phyloP scores from a whole-genome alignment of 1,284 basidiomycete species.

The Grifola frondosa region DNA sequence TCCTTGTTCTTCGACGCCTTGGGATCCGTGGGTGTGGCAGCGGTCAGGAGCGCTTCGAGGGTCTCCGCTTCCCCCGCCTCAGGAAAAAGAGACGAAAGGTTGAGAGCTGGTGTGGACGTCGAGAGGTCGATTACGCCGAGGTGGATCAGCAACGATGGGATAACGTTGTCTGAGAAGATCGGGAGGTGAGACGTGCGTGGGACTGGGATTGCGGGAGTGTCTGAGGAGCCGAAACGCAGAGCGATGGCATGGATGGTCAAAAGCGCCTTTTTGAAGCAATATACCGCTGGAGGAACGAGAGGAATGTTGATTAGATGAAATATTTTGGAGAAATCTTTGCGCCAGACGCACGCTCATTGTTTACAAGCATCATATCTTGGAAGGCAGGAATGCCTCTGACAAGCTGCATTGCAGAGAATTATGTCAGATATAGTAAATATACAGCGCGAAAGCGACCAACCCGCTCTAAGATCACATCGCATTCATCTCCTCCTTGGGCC shows the following conservation, averaged over 20 bases:
- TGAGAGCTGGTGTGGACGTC: slow-evolving; percentile 34
- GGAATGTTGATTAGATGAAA: not conserved
- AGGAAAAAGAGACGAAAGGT: slow-evolving; percentile 46
- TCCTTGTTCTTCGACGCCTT: slow-evolving; percentile 18
- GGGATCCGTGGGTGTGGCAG: slow-evolving; percentile 14
- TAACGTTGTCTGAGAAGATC: slow-evolving; percentile 83
- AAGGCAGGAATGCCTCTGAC: slow-evolving; percentile 76
- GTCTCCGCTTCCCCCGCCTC: slow-evolving; percentile 38
- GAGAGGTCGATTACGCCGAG: slow-evolving; percentile 73
- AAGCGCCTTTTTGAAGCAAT: slow-evolving; percentile 87
- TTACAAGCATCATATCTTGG: slow-evolving; percentile 65
- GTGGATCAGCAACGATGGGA: slow-evolving; percentile 81
- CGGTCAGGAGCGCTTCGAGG: slow-evolving; percentile 42
- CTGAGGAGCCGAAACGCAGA: slow-evolving; percentile 57
- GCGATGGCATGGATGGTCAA: slow-evolving; percentile 75
- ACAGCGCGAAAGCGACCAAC: slow-evolving; percentile 36
- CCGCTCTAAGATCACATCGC: slow-evolving; percentile 62
- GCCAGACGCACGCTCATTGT: slow-evolving; percentile 57
- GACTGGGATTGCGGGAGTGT: slow-evolving; percentile 53
- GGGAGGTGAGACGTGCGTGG: slow-evolving; percentile 63
- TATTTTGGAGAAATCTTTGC: not conserved
- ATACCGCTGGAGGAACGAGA: slow-evolving; percentile 54
- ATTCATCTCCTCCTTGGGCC: slow-evolving; percentile 35
- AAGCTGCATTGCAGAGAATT: slow-evolving; percentile 43
- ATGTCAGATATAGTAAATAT: slow-evolving; percentile 11